Percentiles rank a stretch among this genome's conserved stretches.
These are phyloP conservation scores for Tulasnella sp. DNA, from an alignment of 768 basidiomycete species.

Conservation along the genomic window DNA sequence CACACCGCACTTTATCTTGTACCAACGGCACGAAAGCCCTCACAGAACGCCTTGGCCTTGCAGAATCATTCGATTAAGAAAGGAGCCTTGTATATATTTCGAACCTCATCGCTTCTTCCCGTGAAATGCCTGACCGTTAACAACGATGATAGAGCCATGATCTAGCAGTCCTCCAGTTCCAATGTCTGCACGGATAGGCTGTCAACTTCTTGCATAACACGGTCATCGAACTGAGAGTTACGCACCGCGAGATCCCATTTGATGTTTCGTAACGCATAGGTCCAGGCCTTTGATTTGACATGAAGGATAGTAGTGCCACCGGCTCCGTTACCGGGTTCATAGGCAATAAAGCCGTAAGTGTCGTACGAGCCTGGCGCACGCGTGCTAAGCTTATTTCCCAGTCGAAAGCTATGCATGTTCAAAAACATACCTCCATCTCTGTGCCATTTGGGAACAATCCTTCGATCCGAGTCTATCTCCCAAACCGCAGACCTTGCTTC, in stretches of 20 bases:
- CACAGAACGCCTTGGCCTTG: too few species aligned
- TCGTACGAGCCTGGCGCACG: neutral
- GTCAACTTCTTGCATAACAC: neutral
- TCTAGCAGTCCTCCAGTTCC: neutral
- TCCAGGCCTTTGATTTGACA: neutral
- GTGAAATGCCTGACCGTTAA: neutral
- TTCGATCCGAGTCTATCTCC: neutral
- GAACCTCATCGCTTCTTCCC: too few species aligned
- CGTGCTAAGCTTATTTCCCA: neutral
- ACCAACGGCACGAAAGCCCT: too few species aligned
- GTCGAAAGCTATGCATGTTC: neutral
- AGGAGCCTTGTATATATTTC: too few species aligned
- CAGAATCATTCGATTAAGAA: too few species aligned
- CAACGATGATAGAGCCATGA: neutral
- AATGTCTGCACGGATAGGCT: neutral
- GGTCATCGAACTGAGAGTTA: neutral
- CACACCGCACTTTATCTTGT: too few species aligned
- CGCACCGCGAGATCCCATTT: neutral
- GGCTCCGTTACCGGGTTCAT: neutral
- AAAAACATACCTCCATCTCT: neutral
- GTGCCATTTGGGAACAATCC: neutral
- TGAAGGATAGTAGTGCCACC: neutral
- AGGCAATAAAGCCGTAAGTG: neutral
- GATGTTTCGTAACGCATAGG: neutral
- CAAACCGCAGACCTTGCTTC: neutral